Evolutionary conservation across 116 monocot genomes (phyloP).

Genomic region (Papilionanthe hybrid): DNA sequence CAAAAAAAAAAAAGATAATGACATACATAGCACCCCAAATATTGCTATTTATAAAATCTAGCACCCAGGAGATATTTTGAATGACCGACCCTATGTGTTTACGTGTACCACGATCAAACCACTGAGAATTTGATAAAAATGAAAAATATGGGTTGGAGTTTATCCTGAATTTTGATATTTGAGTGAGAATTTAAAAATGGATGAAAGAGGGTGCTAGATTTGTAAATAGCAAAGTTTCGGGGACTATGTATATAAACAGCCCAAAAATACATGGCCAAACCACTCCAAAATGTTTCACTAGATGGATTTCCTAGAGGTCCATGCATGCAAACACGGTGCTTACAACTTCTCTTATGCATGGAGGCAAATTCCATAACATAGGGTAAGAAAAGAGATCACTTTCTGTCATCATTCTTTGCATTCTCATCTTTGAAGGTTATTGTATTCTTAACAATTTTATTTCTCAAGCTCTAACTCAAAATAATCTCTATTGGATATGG

Average conservation of each 20-base stretch:
- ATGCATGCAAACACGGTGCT: not conserved
- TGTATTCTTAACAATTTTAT: not conserved
- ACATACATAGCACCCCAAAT: too few species aligned
- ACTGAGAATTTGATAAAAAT: too few species aligned
- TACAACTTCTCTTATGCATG: not conserved
- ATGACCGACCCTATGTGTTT: too few species aligned
- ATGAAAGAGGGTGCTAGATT: too few species aligned
- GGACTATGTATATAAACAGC: too few species aligned
- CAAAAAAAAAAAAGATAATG: not conserved
- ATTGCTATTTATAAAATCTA: too few species aligned
- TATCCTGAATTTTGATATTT: too few species aligned
- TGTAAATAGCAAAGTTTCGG: too few species aligned
- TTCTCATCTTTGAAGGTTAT: not conserved
- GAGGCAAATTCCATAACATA: not conserved
- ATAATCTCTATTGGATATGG: not conserved
- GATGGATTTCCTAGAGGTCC: not conserved
- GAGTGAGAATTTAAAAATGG: too few species aligned
- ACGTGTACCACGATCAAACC: too few species aligned
- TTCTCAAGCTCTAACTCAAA: not conserved
- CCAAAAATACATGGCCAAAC: not conserved
- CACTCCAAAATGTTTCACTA: not conserved
- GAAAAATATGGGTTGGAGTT: too few species aligned
- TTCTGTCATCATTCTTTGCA: not conserved
- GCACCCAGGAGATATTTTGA: too few species aligned
- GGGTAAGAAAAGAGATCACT: not conserved